Evolutionary conservation across 345 rosid genomes (phyloP).

Genomic region (Luvunga scandens): DNA sequence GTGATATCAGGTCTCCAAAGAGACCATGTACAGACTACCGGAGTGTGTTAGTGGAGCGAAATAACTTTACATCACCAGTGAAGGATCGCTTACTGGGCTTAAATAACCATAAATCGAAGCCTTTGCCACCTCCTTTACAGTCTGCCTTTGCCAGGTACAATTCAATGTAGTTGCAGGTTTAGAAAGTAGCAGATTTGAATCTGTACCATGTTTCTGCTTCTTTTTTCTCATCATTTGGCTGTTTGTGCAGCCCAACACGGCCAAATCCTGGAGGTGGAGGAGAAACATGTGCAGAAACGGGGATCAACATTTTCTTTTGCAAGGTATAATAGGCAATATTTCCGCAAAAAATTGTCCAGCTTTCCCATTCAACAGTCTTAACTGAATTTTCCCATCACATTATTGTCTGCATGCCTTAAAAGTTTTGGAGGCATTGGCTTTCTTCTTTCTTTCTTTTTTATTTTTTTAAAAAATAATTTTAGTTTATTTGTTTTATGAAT

Average conservation of each 20-base stretch:
- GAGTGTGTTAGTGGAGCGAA: slow-evolving; percentile 87
- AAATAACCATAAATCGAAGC: slow-evolving; percentile 58
- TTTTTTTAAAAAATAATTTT: too few relatives aligned
- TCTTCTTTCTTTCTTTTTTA: not conserved
- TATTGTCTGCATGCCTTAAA: slow-evolving; percentile 1
- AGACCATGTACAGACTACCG: slow-evolving; percentile 60
- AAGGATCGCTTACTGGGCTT: slow-evolving; percentile 70
- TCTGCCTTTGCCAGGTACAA: slow-evolving; percentile 83
- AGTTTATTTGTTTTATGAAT: not conserved
- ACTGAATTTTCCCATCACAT: not conserved
- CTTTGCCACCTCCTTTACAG: slow-evolving; percentile 66
- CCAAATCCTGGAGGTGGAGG: slow-evolving; percentile 97
- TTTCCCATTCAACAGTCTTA: not conserved
- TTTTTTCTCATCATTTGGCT: slow-evolving; percentile 4
- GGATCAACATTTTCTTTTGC: slow-evolving; percentile 75
- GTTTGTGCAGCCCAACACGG: slow-evolving; percentile 72
- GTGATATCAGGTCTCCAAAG: slow-evolving; percentile 78
- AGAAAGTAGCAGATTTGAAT: slow-evolving; percentile 12
- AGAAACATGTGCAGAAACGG: slow-evolving; percentile 99
- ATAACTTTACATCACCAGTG: slow-evolving; percentile 72
- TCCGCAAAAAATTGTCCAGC: not conserved
- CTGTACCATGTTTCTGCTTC: slow-evolving; percentile 13
- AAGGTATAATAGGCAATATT: slow-evolving; percentile 47
- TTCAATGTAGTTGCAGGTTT: not conserved
- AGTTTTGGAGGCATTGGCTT: not conserved